phyloP scores from a whole-genome alignment of 148 eudicot species.

The Chenopodium formosanum region DNA sequence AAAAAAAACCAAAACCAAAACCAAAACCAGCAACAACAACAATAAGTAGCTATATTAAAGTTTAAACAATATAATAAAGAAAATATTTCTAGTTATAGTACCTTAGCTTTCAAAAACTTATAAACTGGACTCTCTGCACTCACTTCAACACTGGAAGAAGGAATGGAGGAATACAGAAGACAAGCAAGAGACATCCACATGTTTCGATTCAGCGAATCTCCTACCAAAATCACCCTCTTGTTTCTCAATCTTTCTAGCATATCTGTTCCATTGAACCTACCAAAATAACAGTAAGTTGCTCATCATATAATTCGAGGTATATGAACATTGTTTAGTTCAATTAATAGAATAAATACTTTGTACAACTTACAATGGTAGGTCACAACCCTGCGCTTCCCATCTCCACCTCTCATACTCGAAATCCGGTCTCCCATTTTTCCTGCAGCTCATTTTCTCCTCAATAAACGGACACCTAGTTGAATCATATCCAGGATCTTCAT shows the following conservation, averaged over 20 bases:
- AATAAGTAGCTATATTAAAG: too few species aligned
- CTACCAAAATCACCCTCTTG: slow-evolving; percentile 48
- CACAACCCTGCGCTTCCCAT: slow-evolving; percentile 10
- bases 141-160: slow-evolving; percentile 39
- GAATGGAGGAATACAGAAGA: slow-evolving; percentile 43
- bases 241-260: slow-evolving; percentile 47
- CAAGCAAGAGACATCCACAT: slow-evolving; percentile 58
- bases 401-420: slow-evolving; percentile 11
- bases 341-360: background rate
- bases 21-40: too few species aligned
- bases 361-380: slow-evolving; percentile 9
- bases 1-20: too few species aligned
- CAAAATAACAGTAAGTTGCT: background rate
- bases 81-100: background rate
- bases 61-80: background rate
- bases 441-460: slow-evolving; percentile 14
- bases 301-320: background rate
- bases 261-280: slow-evolving; percentile 43
- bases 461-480: slow-evolving; percentile 7
- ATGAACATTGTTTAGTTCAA: background rate
- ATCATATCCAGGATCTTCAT: slow-evolving; percentile 10
- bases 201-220: slow-evolving; percentile 53
- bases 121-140: slow-evolving; percentile 23
- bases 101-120: slow-evolving; percentile 45
- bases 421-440: slow-evolving; percentile 12